These are phyloP conservation scores for Gnomoniopsis smithogilvyi DNA, from an alignment of 2,329 filamentous ascomycete genomes.

Conservation along the genomic window DNA sequence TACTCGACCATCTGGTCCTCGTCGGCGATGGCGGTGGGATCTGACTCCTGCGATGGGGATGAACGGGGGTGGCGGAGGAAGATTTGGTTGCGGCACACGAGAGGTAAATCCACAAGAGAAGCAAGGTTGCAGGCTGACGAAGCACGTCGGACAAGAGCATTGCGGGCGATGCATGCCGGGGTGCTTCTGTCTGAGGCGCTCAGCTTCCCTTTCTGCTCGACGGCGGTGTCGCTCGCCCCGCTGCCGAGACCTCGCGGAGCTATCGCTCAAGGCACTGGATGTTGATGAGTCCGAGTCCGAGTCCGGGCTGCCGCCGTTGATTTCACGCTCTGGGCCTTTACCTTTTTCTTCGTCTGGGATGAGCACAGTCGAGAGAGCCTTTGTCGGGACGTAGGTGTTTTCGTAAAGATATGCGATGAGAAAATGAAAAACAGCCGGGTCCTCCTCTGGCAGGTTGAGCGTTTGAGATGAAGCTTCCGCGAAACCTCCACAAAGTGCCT, in stretches of 20 bases:
- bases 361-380: constrained; percentile 37
- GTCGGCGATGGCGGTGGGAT: constrained; percentile 11
- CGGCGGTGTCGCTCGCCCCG: constrained; percentile 31
- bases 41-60: constrained; percentile 12
- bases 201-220: constrained; percentile 33
- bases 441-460: constrained; percentile 48
- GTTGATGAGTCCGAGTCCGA: constrained; percentile 32
- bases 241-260: constrained; percentile 32
- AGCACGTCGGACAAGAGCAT: constrained; percentile 41
- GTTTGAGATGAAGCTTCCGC: constrained; percentile 42
- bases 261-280: constrained; percentile 31
- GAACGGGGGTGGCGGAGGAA: constrained; percentile 23
- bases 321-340: constrained; percentile 30
- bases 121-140: constrained; percentile 32
- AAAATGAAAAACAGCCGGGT: constrained; percentile 49
- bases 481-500: constrained; percentile 45
- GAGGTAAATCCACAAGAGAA: constrained; percentile 36
- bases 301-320: constrained; percentile 28
- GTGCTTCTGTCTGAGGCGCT: constrained; percentile 39
- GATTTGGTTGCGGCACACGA: constrained; percentile 3
- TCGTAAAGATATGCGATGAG: constrained; percentile 50
- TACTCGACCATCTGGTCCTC: constrained; percentile 12
- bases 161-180: constrained; percentile 41
- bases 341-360: constrained; percentile 38
- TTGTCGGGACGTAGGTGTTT: constrained; percentile 42